Evolutionary conservation across 345 rosid genomes (phyloP).

Genomic region (Eucalyptus tenuipes): DNA sequence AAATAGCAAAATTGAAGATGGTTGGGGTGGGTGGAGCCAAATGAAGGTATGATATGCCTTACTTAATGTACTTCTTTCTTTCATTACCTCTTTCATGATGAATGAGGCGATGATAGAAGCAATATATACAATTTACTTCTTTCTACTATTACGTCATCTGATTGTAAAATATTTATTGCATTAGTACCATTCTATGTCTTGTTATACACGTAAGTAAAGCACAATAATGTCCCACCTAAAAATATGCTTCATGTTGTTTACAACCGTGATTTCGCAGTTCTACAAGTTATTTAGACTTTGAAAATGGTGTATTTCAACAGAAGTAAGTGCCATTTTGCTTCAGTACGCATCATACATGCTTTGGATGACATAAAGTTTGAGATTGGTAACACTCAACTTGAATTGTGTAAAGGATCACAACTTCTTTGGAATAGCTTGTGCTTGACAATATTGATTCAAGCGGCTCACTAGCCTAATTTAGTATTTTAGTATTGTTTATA

Average conservation of each 20-base stretch:
- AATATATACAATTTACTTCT: neutral
- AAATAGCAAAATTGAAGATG: neutral
- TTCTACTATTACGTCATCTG: neutral
- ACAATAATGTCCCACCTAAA: neutral
- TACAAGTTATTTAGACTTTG: neutral
- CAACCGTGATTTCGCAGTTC: neutral
- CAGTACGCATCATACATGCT: neutral
- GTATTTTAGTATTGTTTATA: neutral
- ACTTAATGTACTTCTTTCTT: neutral
- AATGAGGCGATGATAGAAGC: neutral
- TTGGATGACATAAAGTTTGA: neutral
- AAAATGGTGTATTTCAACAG: neutral
- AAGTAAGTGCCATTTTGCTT: neutral
- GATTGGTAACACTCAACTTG: neutral
- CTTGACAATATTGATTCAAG: neutral
- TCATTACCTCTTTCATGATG: neutral
- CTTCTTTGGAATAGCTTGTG: neutral
- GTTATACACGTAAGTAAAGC: neutral
- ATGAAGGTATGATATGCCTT: neutral
- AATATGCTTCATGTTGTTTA: neutral
- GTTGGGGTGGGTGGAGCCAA: neutral
- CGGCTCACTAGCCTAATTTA: neutral
- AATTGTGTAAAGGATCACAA: neutral
- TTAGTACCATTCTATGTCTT: neutral
- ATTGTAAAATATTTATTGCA: neutral